These are phyloP conservation scores for Discostella pseudostelligera DNA, from an alignment of 108 stramenopile species.

Conservation along the genomic window DNA sequence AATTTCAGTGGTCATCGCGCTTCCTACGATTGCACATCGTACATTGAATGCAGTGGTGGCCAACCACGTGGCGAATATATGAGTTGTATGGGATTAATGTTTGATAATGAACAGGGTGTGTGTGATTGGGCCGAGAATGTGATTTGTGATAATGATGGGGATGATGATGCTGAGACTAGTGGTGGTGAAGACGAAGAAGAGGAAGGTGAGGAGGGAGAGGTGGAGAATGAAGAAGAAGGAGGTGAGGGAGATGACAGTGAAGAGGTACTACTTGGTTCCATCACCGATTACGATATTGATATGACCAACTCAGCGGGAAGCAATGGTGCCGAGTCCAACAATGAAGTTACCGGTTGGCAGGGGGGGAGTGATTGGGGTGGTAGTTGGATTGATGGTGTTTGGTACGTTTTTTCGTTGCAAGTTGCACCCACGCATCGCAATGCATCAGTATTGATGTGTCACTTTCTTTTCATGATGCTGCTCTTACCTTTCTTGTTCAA, in stretches of 20 bases:
- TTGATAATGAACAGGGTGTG: constrained; percentile 22
- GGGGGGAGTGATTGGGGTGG: constrained; percentile 49
- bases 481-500: neutral
- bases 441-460: neutral
- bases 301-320: constrained; percentile 9
- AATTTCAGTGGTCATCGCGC: constrained; percentile 19
- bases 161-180: constrained; percentile 3
- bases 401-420: constrained; percentile 17
- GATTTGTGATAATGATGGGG: constrained; percentile 1
- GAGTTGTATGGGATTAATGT: constrained; percentile 35
- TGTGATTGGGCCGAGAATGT: constrained; percentile 39
- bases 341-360: constrained; percentile 21
- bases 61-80: constrained; percentile 12
- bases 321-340: neutral
- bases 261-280: neutral
- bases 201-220: constrained; percentile 1
- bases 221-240: constrained; percentile 2
- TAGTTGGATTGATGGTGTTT: constrained; percentile 35
- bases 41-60: constrained; percentile 18
- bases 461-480: neutral
- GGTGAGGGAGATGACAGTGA: constrained; percentile 4
- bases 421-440: neutral
- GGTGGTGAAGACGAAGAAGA: neutral
- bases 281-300: neutral
- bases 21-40: constrained; percentile 34